A percentile compares a stretch with the other conserved stretches of the same genome.
Conservation (phyloP, 805 yeast species). For the Candida tammaniensis region DNA sequence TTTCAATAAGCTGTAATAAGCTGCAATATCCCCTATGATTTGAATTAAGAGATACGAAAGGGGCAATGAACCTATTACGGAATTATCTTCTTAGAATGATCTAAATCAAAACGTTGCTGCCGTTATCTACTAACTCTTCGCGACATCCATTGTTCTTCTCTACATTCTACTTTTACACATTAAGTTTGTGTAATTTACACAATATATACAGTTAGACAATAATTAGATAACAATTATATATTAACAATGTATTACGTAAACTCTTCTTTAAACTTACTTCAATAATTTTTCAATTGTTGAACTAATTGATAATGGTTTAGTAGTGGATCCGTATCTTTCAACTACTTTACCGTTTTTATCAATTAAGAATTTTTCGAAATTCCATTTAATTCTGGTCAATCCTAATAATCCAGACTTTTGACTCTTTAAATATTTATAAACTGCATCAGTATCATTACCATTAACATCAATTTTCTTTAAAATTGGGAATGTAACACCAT, state of each 20-base stretch:
- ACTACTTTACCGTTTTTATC: slow-evolving; percentile 41
- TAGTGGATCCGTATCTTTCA: slow-evolving; percentile 65
- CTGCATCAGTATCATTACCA: slow-evolving; percentile 77
- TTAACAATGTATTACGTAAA: neutral
- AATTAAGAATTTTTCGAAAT: slow-evolving; percentile 43
- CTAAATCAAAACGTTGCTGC: too few relatives aligned
- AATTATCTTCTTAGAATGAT: too few relatives aligned
- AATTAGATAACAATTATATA: neutral
- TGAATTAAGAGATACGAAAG: too few relatives aligned
- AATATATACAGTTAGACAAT: too few relatives aligned
- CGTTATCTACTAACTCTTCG: too few relatives aligned
- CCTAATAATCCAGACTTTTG: slow-evolving; percentile 49
- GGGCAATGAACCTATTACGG: too few relatives aligned
- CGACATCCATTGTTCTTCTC: too few relatives aligned
- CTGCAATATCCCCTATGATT: too few relatives aligned
- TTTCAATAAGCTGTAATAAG: too few relatives aligned
- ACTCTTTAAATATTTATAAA: slow-evolving; percentile 71
- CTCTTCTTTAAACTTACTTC: slow-evolving; percentile 14
- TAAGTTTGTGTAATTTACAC: too few relatives aligned
- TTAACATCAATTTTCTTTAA: slow-evolving; percentile 86
- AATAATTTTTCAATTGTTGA: slow-evolving; percentile 58
- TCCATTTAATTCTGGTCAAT: slow-evolving; percentile 42
- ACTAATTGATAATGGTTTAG: slow-evolving; percentile 33
- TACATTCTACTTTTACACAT: too few relatives aligned
- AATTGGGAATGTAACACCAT: slow-evolving; percentile 89